Conservation (phyloP, 1,284 basidiomycete genomes). For the Melampsora larici-populina region DNA sequence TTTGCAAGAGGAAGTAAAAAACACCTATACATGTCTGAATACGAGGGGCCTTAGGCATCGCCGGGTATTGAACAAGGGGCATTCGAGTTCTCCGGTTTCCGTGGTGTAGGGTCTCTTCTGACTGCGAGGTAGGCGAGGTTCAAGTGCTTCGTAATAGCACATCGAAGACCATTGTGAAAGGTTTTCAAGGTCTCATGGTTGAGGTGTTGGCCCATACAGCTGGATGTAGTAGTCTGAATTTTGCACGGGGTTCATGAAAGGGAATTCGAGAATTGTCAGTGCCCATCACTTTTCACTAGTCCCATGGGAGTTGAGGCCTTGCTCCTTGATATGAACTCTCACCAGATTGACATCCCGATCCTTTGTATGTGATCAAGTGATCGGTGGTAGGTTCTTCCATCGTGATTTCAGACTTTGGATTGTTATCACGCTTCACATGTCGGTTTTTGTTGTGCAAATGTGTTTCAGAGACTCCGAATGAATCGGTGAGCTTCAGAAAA, state of each 20-base stretch:
- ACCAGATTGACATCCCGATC: constrained; percentile 10
- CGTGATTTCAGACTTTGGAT: neutral
- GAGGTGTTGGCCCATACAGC: neutral
- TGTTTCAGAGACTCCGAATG: neutral
- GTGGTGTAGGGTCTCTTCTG: no score
- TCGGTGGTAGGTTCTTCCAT: neutral
- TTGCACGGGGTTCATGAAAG: neutral
- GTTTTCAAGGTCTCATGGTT: neutral
- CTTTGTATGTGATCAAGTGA: neutral
- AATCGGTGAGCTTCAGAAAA: neutral
- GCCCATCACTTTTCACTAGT: neutral
- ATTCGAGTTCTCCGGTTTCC: no score
- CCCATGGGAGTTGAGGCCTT: neutral
- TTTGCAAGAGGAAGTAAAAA: no score
- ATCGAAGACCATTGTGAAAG: no score
- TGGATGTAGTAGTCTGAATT: neutral
- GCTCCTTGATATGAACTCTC: neutral
- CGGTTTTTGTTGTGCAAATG: neutral
- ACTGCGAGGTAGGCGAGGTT: no score
- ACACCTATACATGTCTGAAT: no score
- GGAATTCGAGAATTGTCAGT: neutral
- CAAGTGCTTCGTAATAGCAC: no score
- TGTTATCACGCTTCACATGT: neutral
- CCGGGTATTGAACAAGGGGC: no score
- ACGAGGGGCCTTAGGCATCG: no score